Base-by-base conservation (phyloP, 352 stramenopile genomes). In the Phytopythium oedochilum region DNA sequence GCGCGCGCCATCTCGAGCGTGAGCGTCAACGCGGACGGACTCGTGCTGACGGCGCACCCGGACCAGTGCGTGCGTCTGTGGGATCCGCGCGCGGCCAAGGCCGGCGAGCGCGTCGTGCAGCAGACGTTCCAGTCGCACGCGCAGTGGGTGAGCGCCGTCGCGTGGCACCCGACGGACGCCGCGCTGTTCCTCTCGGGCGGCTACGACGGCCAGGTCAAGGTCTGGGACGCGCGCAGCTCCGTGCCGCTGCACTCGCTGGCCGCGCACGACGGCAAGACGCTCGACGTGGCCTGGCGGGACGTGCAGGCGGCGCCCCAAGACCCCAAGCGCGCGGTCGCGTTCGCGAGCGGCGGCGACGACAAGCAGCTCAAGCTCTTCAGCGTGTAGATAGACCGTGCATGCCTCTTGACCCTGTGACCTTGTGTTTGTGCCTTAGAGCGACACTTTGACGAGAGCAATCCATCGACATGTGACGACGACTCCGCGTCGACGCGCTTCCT, bases 311-410 rank as follows among this genome's bases (percentile, higher is more conserved):
- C 49, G 20, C 60, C 57, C 18, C 40, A 46, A 20, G 36, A 57
- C 39, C 26, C 42, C 28, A 56, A 31, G 25, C 26, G 63, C 12
- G 59, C 56, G 48, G 53, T 83, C 29, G 69, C 77, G 20, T 88
- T 94, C 32, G 84, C 79, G 34, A 91, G 78, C n/a, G 84, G 84
- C 31, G 84, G 84, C 17, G 80, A 89, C 25, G 84, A 94, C 71
- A 91, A 88, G 69, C 83, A 92, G 67, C 69, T 94, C 25, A 92
- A 92, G 68, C 81, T 92, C 57, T 94, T 85, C 61, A 89, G 75
- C 61, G 75, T 89, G 64, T 89, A 92, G 65, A 79, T 60, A 53
- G 42, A 31, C 39, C 9, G 20, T 46, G 35, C 35, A 17, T 42
- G 29, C 29, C 29, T 5, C 17, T 22, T 42, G 35, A 10, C 35